Evolutionary conservation across 352 stramenopile species (phyloP).

Genomic region (Chrysophaeum taylorii): DNA sequence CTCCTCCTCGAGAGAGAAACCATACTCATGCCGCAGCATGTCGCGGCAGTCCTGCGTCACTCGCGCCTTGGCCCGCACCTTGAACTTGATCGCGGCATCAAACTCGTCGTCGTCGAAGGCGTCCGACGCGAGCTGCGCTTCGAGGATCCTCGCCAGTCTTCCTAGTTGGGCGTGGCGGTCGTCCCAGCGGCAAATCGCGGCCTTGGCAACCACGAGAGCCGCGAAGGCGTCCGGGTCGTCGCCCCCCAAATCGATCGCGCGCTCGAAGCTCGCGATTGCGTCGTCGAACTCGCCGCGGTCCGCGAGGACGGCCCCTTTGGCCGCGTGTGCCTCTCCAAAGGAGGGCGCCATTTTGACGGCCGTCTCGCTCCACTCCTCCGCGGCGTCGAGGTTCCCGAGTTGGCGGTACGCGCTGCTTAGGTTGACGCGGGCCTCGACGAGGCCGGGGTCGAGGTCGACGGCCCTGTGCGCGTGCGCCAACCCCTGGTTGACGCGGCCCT

Average conservation of each 20-base stretch:
- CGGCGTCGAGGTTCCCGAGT: constrained; percentile 64
- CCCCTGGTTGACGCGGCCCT: constrained; percentile 75
- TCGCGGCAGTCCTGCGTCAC: no score
- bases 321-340: constrained; percentile 78
- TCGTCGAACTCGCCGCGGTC: constrained; percentile 68
- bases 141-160: no score
- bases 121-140: no score
- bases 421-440: constrained; percentile 81
- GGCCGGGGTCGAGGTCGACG: constrained; percentile 76
- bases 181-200: constrained; percentile 83
- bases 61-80: no score
- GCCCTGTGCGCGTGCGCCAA: constrained; percentile 84
- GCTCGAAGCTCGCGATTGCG: constrained; percentile 78
- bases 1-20: no score
- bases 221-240: constrained; percentile 78
- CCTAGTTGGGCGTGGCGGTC: no score
- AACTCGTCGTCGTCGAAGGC: no score
- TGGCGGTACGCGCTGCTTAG: constrained; percentile 88
- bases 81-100: no score
- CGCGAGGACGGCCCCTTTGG: constrained; percentile 72
- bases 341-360: constrained; percentile 71
- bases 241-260: constrained; percentile 68
- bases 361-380: constrained; percentile 49
- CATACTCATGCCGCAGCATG: no score
- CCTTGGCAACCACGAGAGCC: constrained; percentile 78